These are phyloP conservation scores for Pisolithus albus DNA, from an alignment of 768 basidiomycete species.

Conservation along the genomic window DNA sequence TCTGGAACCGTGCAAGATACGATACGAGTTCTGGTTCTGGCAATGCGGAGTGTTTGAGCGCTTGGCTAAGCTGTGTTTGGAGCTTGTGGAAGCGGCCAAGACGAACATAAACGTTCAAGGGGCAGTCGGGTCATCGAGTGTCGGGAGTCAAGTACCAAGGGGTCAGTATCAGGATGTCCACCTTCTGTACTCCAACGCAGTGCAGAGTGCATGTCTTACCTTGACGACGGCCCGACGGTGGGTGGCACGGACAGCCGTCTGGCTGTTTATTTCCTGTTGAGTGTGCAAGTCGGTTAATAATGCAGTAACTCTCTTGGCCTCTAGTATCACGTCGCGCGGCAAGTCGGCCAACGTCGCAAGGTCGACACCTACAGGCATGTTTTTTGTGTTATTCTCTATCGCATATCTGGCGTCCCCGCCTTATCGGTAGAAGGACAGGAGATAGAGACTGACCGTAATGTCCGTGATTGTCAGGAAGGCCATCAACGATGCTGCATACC, in stretches of 20 bases:
- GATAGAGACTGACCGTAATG: constrained; percentile 57
- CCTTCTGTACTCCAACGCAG: too few species aligned
- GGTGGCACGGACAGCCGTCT: constrained; percentile 49
- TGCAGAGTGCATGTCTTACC: constrained; percentile 33
- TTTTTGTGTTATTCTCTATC: not conserved
- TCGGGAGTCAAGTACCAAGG: too few species aligned
- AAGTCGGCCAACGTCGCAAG: constrained; percentile 85
- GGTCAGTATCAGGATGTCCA: too few species aligned
- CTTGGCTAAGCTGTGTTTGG: constrained; percentile 68
- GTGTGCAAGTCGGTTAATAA: constrained; percentile 52
- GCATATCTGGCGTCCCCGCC: too few species aligned
- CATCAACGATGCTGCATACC: constrained; percentile 60
- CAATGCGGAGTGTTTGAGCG: constrained; percentile 62
- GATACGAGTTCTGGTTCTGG: constrained; percentile 61
- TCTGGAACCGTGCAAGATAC: constrained; percentile 66
- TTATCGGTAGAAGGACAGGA: too few species aligned
- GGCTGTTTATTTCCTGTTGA: constrained; percentile 53
- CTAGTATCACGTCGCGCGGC: constrained; percentile 59
- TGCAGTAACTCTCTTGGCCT: constrained; percentile 56
- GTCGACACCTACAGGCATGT: constrained; percentile 63
- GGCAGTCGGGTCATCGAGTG: too few species aligned
- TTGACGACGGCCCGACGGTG: constrained; percentile 62
- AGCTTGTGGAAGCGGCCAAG: constrained; percentile 38
- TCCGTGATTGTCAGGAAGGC: constrained; percentile 49
- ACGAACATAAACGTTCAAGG: too few species aligned